These are phyloP conservation scores for Ophiostoma quercus DNA, from an alignment of 2,329 filamentous ascomycete genomes.

Conservation along the genomic window DNA sequence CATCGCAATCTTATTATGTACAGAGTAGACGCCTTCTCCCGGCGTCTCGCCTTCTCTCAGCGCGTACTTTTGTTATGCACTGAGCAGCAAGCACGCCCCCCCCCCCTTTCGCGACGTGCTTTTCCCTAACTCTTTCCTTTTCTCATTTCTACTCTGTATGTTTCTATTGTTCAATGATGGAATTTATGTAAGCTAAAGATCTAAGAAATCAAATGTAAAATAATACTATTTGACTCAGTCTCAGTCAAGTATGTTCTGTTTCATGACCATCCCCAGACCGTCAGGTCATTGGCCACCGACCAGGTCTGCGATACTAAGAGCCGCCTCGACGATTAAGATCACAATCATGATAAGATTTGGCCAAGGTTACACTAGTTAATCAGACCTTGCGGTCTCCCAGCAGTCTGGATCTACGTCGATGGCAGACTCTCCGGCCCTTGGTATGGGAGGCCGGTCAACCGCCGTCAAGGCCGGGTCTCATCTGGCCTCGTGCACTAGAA, in stretches of 20 bases:
- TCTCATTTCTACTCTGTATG: not conserved
- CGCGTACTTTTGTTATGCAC: conserved; percentile 8
- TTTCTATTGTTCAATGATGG: too few relatives aligned
- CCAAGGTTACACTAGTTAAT: not conserved
- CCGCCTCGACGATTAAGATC: not conserved
- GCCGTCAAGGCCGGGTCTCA: not conserved
- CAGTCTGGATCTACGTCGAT: not conserved
- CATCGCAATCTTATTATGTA: not conserved
- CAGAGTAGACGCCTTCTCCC: not conserved
- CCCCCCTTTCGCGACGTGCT: not conserved
- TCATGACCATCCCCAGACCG: conserved; percentile 4
- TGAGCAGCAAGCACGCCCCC: not conserved
- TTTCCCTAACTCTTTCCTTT: too few relatives aligned
- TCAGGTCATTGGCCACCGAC: not conserved
- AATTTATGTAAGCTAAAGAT: too few relatives aligned
- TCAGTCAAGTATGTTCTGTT: not conserved
- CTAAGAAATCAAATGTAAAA: too few relatives aligned
- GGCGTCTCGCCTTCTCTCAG: conserved; percentile 5
- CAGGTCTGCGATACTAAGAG: not conserved
- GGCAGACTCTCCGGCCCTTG: not conserved
- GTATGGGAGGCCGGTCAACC: not conserved
- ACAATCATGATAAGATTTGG: not conserved
- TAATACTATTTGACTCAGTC: not conserved
- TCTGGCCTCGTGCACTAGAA: not conserved
- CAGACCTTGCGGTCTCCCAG: not conserved